Evolutionary conservation across 2,329 filamentous ascomycete species (phyloP), one percentile per base, ranked within the genome.

Genomic region (Aphanocladium album): DNA sequence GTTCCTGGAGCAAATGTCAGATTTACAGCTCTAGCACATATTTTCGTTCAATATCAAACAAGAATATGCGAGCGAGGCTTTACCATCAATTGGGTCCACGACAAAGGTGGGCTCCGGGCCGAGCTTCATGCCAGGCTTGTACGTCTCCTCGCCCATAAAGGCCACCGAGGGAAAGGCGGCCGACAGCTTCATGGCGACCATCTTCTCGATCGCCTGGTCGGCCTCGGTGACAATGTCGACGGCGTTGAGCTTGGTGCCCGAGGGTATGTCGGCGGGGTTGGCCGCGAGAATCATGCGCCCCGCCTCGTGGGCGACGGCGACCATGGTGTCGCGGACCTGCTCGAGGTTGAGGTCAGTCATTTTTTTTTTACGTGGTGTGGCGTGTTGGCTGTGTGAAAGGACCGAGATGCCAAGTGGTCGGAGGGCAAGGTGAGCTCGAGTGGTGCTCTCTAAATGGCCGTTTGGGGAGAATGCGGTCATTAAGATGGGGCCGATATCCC

Each of bases 131-230:
- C 89, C 89, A 1, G 88, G 83, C 64, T 85, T 79, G 77, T 91
- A 89, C 30, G 89, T 91, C 75, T 93, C 89, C 71, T 91, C 89
- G 70, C 89, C 89, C 72, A 91, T 85, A 73, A 91, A 90, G 65
- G 79, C 72, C 68, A 82, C 83, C 63, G 70, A 65, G 1, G 86
- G 86, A 70, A 85, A 88, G 19, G 77, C 72, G 17, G 73, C 64
- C 3, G 73, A 74, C 16, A 89, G 79, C 45, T 77, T 77, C 17
- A 74, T 71, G 8, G 80, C 82, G 59, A 89, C 83, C 77, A 86
- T 83, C 57, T 78, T 76, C 72, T 89, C 86, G 57, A 89, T 84
- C 14, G 83, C 84, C 69, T 85, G 80, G 74, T 89, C 86, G 21
- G 84, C 83, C 70, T 89, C 86, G 25, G 86, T 89, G 46, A 89